A percentile compares a stretch with the other conserved stretches of the same genome.
Evolutionary conservation across 2,329 filamentous ascomycete species (phyloP).

Genomic region (Zymoseptoria brevis): DNA sequence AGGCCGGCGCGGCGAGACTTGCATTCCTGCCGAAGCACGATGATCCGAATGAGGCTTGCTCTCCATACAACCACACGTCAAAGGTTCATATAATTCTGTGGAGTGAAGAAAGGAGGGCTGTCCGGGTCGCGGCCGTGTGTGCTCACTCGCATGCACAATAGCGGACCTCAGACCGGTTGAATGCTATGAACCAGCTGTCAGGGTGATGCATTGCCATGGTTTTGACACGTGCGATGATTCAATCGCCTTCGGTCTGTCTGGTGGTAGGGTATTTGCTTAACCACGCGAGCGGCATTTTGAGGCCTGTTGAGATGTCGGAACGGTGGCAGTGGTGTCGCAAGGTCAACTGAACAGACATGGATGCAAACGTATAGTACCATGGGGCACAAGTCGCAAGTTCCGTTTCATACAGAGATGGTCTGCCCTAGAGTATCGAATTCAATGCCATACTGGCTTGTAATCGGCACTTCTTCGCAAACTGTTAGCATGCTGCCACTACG

Average conservation of each 20-base stretch:
- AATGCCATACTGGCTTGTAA: neutral
- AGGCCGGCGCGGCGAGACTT: neutral
- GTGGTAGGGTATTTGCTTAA: neutral
- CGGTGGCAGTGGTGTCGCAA: neutral
- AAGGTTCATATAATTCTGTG: neutral
- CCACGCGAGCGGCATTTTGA: neutral
- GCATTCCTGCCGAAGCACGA: neutral
- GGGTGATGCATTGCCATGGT: neutral
- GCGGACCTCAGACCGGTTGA: neutral
- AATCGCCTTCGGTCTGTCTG: neutral
- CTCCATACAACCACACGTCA: neutral
- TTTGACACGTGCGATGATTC: neutral
- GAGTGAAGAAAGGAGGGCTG: neutral
- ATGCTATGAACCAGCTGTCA: neutral
- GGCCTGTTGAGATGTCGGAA: too few species aligned
- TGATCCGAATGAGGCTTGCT: neutral
- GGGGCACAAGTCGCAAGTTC: neutral
- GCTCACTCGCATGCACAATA: neutral
- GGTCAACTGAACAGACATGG: neutral
- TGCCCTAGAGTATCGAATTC: neutral
- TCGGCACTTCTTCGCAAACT: neutral
- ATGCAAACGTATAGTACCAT: neutral
- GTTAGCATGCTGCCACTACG: neutral
- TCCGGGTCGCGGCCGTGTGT: neutral
- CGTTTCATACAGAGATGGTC: neutral